A percentile compares a stretch with the other conserved stretches of the same genome.
phyloP scores from a whole-genome alignment of 208 protist species.

The Wallacemonas sp. region DNA sequence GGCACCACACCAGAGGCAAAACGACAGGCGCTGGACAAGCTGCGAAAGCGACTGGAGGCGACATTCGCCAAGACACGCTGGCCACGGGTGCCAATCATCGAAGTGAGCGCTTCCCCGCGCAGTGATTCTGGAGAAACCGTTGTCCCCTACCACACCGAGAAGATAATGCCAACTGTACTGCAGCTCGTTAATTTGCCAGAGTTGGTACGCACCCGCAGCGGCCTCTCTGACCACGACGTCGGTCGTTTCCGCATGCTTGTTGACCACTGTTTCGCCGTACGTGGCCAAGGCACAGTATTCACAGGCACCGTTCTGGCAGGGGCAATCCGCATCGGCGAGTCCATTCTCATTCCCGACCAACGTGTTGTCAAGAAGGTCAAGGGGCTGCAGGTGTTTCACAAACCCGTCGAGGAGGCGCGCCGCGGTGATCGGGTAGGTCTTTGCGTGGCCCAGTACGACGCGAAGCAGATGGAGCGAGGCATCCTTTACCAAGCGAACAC shows the following conservation, averaged over 20 bases:
- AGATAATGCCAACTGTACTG: slow-evolving; percentile 41
- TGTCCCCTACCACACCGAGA: slow-evolving; percentile 26
- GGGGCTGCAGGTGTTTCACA: slow-evolving; percentile 94
- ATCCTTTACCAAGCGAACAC: slow-evolving; percentile 38
- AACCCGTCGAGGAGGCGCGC: slow-evolving; percentile 67
- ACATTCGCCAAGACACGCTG: slow-evolving; percentile 79
- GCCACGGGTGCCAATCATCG: slow-evolving; percentile 62
- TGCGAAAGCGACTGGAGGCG: slow-evolving; percentile 43
- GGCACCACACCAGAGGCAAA: slow-evolving; percentile 28
- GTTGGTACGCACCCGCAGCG: slow-evolving; percentile 11
- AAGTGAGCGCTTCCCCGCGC: slow-evolving; percentile 61
- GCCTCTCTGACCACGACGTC: slow-evolving; percentile 5
- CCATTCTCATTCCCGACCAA: slow-evolving; percentile 87
- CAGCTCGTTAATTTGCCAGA: slow-evolving; percentile 19
- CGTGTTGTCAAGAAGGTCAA: slow-evolving; percentile 87
- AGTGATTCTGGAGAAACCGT: neutral
- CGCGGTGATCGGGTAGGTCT: slow-evolving; percentile 92
- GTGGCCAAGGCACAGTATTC: slow-evolving; percentile 95
- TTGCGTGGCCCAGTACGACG: slow-evolving; percentile 92
- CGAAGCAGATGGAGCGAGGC: slow-evolving; percentile 87
- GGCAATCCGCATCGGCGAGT: slow-evolving; percentile 70
- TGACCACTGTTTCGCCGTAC: slow-evolving; percentile 98
- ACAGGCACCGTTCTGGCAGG: slow-evolving; percentile 96
- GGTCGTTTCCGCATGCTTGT: slow-evolving; percentile 92
- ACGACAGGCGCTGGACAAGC: slow-evolving; percentile 32